Evolutionary conservation across 257 asterid species (phyloP).

Genomic region (Plectranthus barbatus): DNA sequence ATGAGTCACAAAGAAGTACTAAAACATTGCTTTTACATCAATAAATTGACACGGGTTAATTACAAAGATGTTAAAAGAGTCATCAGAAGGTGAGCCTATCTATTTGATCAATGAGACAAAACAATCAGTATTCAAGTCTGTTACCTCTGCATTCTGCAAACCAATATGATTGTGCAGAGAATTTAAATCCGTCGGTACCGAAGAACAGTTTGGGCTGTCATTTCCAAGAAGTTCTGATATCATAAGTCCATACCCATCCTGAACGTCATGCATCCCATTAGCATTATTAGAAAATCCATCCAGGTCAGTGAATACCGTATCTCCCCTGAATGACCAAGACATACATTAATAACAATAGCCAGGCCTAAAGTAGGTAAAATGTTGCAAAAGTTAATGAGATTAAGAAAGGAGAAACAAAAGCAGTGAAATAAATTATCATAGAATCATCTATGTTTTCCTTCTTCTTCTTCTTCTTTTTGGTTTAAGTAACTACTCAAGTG

Average conservation of each 20-base stretch:
- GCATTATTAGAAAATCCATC: slow-evolving; percentile 54
- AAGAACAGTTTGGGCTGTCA: slow-evolving; percentile 56
- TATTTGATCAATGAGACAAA: neutral
- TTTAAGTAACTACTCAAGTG: neutral
- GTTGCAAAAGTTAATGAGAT: neutral
- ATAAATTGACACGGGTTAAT: neutral
- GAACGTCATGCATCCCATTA: slow-evolving; percentile 45
- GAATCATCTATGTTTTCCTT: neutral
- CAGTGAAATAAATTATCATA: neutral
- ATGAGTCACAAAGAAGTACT: neutral
- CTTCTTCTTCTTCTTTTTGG: neutral
- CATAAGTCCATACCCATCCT: slow-evolving; percentile 90
- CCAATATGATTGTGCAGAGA: slow-evolving; percentile 64
- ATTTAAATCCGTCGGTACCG: slow-evolving; percentile 58
- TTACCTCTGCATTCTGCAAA: slow-evolving; percentile 79
- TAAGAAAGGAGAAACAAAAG: neutral
- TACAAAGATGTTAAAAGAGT: neutral
- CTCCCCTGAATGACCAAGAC: slow-evolving; percentile 48
- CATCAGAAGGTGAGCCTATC: neutral
- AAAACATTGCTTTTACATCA: neutral
- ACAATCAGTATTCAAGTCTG: slow-evolving; percentile 4
- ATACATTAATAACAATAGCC: slow-evolving; percentile 4
- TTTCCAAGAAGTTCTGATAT: slow-evolving; percentile 72
- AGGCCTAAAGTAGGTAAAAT: slow-evolving; percentile 6
- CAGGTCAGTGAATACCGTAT: slow-evolving; percentile 48